phyloP scores from a whole-genome alignment of 2,329 filamentous ascomycete species.

The Fusarium sarcochroum region DNA sequence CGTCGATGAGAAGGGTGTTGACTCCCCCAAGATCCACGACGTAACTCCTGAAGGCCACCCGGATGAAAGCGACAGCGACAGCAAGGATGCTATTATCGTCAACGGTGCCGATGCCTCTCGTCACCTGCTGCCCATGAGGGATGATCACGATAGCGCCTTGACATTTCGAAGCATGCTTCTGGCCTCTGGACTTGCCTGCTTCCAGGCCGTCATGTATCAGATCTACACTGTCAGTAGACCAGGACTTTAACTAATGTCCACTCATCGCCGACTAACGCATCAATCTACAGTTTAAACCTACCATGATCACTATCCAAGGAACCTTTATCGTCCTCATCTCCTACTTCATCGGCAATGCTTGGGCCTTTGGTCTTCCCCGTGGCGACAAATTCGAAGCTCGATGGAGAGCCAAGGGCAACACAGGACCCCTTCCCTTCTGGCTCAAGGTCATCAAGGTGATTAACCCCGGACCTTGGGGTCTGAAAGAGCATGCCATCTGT shows the following conservation, averaged over 20 bases:
- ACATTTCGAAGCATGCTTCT: conserved; percentile 68
- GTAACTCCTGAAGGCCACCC: conserved; percentile 5
- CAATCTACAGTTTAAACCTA: conserved; percentile 65
- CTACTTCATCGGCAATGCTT: conserved; percentile 66
- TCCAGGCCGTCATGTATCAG: conserved; percentile 69
- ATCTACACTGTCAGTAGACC: conserved; percentile 64
- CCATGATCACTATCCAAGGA: conserved; percentile 61
- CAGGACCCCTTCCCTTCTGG: conserved; percentile 58
- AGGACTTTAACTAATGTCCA: not conserved
- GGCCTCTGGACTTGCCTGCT: conserved; percentile 63
- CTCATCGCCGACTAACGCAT: not conserved
- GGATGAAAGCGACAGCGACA: conserved; percentile 53
- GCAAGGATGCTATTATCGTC: conserved; percentile 62
- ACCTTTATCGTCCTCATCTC: conserved; percentile 71
- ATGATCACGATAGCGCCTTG: conserved; percentile 65
- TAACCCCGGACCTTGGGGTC: conserved; percentile 65
- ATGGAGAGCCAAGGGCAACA: conserved; percentile 60
- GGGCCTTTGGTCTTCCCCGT: conserved; percentile 59
- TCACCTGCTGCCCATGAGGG: conserved; percentile 65
- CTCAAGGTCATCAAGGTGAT: conserved; percentile 60
- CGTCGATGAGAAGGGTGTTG: conserved; percentile 33
- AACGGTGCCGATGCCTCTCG: conserved; percentile 65
- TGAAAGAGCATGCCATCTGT: conserved; percentile 70
- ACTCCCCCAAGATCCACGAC: conserved; percentile 9
- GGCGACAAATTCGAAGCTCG: conserved; percentile 64